Base-by-base conservation (phyloP, 1,284 basidiomycete species). In the Sutorius eximius region DNA sequence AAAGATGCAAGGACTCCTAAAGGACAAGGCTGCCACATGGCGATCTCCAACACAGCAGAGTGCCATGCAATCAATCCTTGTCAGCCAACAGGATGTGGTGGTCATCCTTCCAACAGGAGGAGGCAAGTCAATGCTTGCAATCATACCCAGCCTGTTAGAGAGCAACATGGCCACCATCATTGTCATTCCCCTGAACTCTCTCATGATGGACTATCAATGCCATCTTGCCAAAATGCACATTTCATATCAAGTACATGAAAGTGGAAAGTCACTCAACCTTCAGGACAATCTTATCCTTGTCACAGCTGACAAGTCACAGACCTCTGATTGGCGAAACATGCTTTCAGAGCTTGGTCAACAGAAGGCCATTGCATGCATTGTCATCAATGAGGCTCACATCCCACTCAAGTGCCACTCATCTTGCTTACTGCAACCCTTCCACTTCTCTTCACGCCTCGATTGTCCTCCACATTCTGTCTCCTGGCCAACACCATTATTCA, bases 41-140 rank as follows among this genome's bases (percentile, higher is more conserved):
- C 7, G 6, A 30, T 30, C 30, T 30, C 2, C 30, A 30, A 7
- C 8, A 30, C 30, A 30, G 11, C n/a, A n/a, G n/a, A n/a, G n/a
- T n/a, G 30, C 30, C 30, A 30, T 30, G 30, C 2, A 30, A 10
- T 10, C 6, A 2, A 11, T 30, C 2, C 30, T 30, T 11, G 8
- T 8, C 11, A 11, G 9, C n/a, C 36, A 18, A 10, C 9, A n/a
- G 36, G 56, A 59, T n/a, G 8, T 59, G 1, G 3, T 59, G 0
- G 27, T 22, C 5, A n/a, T 59, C 0, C 24, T 59, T 0, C n/a
- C 29, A 0, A 59, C 57, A 0, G 50, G 49, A 0, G 57, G 49
- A 1, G 57, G 52, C 2, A 59, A 59, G 46, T 59, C 56, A 1
- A 59, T 59, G 57, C 29, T 58, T 7, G 52, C 46, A 0, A 49